phyloP scores from a whole-genome alignment of 768 basidiomycete species.

The Stropharia rugosoannulata region DNA sequence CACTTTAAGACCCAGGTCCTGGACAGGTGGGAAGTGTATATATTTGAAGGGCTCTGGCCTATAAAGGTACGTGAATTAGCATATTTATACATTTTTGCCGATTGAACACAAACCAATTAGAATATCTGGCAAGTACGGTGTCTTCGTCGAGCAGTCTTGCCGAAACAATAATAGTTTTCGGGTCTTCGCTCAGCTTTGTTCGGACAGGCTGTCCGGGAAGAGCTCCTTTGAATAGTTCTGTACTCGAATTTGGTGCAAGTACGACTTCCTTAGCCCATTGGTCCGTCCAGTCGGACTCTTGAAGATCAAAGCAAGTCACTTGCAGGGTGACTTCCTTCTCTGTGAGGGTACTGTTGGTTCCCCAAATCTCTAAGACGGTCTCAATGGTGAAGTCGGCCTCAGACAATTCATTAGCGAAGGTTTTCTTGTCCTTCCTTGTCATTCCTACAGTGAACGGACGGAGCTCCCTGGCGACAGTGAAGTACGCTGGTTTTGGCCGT shows the following conservation, averaged over 20 bases:
- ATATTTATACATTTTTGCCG: neutral
- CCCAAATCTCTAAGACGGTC: slow-evolving; percentile 81
- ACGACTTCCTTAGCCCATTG: slow-evolving; percentile 47
- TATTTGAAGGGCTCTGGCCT: slow-evolving; percentile 98
- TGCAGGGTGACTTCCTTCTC: slow-evolving; percentile 63
- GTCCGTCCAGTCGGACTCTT: slow-evolving; percentile 56
- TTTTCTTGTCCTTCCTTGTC: slow-evolving; percentile 72
- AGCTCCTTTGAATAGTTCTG: slow-evolving; percentile 73
- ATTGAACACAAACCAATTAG: slow-evolving; percentile 62
- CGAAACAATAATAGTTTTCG: slow-evolving; percentile 68
- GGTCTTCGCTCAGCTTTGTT: slow-evolving; percentile 61
- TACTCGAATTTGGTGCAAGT: slow-evolving; percentile 73
- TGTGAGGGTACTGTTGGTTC: slow-evolving; percentile 70
- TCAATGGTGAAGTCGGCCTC: slow-evolving; percentile 67
- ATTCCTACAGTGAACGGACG: slow-evolving; percentile 80
- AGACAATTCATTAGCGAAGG: slow-evolving; percentile 56
- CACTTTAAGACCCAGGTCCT: slow-evolving; percentile 59
- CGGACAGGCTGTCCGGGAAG: slow-evolving; percentile 76
- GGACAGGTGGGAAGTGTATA: slow-evolving; percentile 71
- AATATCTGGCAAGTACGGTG: slow-evolving; percentile 65
- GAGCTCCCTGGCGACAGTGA: slow-evolving; percentile 82
- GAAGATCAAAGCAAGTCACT: slow-evolving; percentile 61
- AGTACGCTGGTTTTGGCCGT: slow-evolving; percentile 91
- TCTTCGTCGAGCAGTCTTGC: slow-evolving; percentile 63
- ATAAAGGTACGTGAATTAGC: neutral